Base-by-base conservation (phyloP, 148 eudicot genomes). In the Silene uniflora region DNA sequence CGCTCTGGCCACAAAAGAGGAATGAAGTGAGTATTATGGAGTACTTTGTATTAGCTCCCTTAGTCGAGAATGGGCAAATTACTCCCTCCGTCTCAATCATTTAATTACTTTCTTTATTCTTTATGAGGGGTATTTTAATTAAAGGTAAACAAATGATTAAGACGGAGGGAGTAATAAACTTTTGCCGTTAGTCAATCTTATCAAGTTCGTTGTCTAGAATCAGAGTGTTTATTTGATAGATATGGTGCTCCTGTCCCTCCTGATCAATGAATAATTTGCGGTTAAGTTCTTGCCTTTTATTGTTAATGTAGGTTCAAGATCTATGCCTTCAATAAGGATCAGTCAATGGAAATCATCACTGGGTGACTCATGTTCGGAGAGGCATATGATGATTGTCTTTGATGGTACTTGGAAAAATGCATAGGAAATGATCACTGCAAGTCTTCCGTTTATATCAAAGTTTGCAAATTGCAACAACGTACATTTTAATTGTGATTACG, bases 391-490 rank as follows among this genome's bases (percentile, higher is more conserved):
- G 84, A 89, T 95, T 77, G 92, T 89, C 78, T 90, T 92, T 77
- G 99, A 95, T 78, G 98, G 92, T 46, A 95, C 97, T 70, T 95
- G 98, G 98, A 92, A 95, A 82, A 96, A 95, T 75, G 98, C 97
- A 16, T 90, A 87, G 88, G 98, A 95, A 77, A 92, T 95, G 98
- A 83, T 95, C 71, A 84, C 55, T 62, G 97, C 98, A 21, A 95
- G 97, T 79, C 86, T 92, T 73, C 89, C 93, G 35, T 95, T 95
- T 84, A 21, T 95, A 75, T 88, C 93, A 4, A 92, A 88, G 80
- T 95, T 92, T 79, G 88, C 96, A 3, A 71, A n/a, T n/a, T n/a
- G n/a, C 83, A 76, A 81, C 86, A n/a, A n/a, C 58, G 92, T 89
- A 62, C 87, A 90, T 79, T 89, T 95, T 60, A 79, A 76, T 44